Base-by-base conservation (phyloP, 192 early-diverging fungal species). In the Gryganskiella cystojenkinii region DNA sequence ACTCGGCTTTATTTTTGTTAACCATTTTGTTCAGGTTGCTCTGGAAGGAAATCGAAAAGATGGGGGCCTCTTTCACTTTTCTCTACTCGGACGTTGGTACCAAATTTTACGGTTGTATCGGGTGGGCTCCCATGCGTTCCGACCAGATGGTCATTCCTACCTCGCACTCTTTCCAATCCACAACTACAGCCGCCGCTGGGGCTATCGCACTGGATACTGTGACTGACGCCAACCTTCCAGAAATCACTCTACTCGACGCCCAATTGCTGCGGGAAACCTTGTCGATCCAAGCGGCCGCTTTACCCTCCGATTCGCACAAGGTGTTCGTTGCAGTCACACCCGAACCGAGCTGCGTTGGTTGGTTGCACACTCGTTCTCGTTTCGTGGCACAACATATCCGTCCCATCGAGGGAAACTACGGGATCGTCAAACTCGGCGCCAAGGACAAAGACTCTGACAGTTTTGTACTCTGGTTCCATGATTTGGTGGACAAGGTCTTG, bases 1-100 rank as follows among this genome's bases (percentile, higher is more conserved):
- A 14, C n/a, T 17, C 40, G 0, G 31, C 22, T 4, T 20, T 31
- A 15, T 44, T 11, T 60, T 6, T 43, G 20, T 8, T 13, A 14
- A 9, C 3, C 14, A 42, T 15, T 75, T n/a, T n/a, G n/a, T n/a
- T n/a, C n/a, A 75, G 71, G n/a, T 34, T 61, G 5, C 71, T 75
- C 35, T 75, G 71, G 71, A 47, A 61, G 27, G 52, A 61, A 40
- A 66, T 75, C 43, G 42, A 61, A 40, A 40, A 49, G 22, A 73
- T 65, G 71, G 52, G 61, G 9, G 58, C 67, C 20, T 31, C 47
- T 3, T 75, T 75, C 37, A 56, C 71, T 1, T 67, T 67, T 52
- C 31, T 75, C 33, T 75, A 67, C 52, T 75, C 71, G 49, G 71
- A 75, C 31, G 58, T 75, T 10, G 71, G 71, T 3, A 56, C 71